These are phyloP conservation scores for Aspergillus eucalypticola DNA, from an alignment of 2,329 filamentous ascomycete genomes.

Conservation along the genomic window DNA sequence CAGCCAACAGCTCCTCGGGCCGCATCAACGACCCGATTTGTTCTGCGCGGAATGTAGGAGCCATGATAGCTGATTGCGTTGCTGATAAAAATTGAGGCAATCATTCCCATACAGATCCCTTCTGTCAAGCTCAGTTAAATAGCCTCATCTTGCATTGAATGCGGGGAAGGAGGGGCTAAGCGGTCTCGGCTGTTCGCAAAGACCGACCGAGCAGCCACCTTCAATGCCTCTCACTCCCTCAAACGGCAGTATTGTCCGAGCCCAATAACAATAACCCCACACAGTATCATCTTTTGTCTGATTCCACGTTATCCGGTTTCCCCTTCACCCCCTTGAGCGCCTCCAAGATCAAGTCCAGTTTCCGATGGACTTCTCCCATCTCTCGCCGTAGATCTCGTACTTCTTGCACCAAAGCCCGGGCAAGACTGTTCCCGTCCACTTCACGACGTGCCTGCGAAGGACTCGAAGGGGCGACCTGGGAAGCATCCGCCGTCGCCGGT, in stretches of 20 bases:
- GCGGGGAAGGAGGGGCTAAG: not conserved
- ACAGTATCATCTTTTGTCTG: too few species aligned
- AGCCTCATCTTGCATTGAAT: not conserved
- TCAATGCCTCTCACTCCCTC: not conserved
- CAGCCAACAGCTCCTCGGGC: constrained; percentile 22
- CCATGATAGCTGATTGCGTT: not conserved
- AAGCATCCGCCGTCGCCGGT: not conserved
- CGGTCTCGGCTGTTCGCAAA: not conserved
- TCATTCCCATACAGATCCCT: too few species aligned
- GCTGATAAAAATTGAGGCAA: too few species aligned
- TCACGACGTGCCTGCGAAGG: not conserved
- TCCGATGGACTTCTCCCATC: not conserved
- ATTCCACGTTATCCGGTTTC: not conserved
- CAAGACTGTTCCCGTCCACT: not conserved
- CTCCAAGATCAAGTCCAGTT: not conserved
- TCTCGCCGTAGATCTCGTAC: not conserved
- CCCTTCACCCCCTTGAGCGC: not conserved
- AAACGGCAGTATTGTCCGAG: not conserved
- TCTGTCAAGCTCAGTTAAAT: too few species aligned
- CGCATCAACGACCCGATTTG: constrained; percentile 30
- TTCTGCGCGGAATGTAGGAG: constrained; percentile 24
- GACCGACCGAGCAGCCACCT: not conserved
- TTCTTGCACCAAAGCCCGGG: not conserved
- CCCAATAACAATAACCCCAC: too few species aligned
- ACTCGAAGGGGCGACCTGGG: not conserved